Base-by-base conservation (phyloP, 2,329 filamentous ascomycete species). In the Penicillium sp. region DNA sequence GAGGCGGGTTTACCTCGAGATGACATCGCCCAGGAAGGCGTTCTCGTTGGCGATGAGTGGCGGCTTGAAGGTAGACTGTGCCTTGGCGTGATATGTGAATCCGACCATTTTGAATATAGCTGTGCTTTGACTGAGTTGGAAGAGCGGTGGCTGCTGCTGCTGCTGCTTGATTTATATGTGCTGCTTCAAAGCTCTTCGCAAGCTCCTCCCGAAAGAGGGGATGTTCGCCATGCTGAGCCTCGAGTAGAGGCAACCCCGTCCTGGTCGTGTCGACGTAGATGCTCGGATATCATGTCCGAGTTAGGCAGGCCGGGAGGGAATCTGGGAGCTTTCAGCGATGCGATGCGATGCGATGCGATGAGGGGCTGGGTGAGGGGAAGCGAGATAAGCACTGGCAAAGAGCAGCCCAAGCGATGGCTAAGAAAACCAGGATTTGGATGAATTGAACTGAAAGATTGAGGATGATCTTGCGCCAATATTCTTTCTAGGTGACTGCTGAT, bases 1-100 rank as follows among this genome's bases (percentile, higher is more conserved):
- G n/a, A n/a, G n/a, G 17, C 12, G 8, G 17, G 8, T 45, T 12
- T 70, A 82, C 79, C 77, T 81, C 3, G 80, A 80, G 59, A 76
- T 75, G 23, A 88, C 73, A 62, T 89, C 86, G 34, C 84, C 85
- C 3, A 89, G 78, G 66, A 78, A 89, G 24, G 84, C 85, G 63
- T 89, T 89, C 55, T 87, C 82, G 61, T 86, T 85, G 29, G 84
- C 83, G 54, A 89, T 84, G 41, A 86, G 78, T 5, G 84, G 85
- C 3, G 84, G 84, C 62, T 86, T 83, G 72, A 82, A 87, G 32
- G 72, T 76, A 21, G 75, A 78, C 66, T 87, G 83, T 0, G 83
- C 84, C 63, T 84, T 77, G 44, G 78, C 64, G 67, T 78, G 82
- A 71, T 87, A 79, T 18, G 8, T 17, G 17, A 12, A 49, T 43